phyloP scores from a whole-genome alignment of 2,329 filamentous ascomycete genomes.

The Ascochyta rabiei region DNA sequence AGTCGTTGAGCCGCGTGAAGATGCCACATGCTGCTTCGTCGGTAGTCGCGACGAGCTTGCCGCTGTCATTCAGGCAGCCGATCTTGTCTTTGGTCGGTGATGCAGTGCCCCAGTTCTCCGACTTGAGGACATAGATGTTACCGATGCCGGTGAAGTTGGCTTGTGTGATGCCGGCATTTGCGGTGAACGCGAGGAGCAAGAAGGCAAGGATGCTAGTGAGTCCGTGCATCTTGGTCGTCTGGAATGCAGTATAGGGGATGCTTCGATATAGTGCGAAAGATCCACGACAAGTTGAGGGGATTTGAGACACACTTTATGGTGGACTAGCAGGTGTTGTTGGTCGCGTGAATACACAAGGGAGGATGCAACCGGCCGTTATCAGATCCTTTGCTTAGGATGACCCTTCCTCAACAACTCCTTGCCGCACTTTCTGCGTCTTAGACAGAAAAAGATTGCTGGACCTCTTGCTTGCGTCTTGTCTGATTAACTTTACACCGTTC shows the following conservation, averaged over 20 bases:
- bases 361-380: constrained; percentile 5
- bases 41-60: constrained; percentile 28
- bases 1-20: constrained; percentile 27
- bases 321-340: neutral
- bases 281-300: neutral
- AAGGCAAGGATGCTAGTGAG: constrained; percentile 18
- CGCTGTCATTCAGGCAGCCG: constrained; percentile 36
- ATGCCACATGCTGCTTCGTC: constrained; percentile 28
- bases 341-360: constrained; percentile 3
- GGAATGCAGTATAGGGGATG: neutral
- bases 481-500: neutral
- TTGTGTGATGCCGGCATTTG: constrained; percentile 28
- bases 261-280: neutral
- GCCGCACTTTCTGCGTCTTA: neutral
- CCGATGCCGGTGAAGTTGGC: constrained; percentile 40
- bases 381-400: constrained; percentile 1
- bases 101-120: constrained; percentile 33
- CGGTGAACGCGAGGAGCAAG: constrained; percentile 13
- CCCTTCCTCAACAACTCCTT: neutral
- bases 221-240: constrained; percentile 8
- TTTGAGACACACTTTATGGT: neutral
- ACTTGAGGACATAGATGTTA: constrained; percentile 38
- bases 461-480: neutral
- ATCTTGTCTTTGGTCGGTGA: constrained; percentile 28
- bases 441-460: neutral